phyloP scores from a whole-genome alignment of 202 grass and related monocot species.

The Carex sylvatica region DNA sequence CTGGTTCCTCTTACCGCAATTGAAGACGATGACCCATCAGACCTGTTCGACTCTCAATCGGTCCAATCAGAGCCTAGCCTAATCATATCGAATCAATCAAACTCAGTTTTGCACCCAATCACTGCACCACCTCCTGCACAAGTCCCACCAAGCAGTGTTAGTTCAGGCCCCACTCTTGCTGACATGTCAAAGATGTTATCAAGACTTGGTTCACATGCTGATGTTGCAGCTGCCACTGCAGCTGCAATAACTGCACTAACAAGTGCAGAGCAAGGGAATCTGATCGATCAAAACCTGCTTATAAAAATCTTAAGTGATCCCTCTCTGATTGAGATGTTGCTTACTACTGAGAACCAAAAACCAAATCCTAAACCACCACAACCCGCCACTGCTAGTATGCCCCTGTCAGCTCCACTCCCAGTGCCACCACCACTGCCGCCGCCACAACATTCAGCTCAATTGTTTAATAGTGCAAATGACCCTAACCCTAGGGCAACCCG shows the following conservation, averaged over 20 bases:
- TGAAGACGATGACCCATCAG: constrained; percentile 84
- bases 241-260: constrained; percentile 87
- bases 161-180: constrained; percentile 3
- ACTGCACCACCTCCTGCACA: background rate
- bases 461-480: background rate
- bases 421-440: background rate
- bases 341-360: constrained; percentile 51
- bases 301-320: constrained; percentile 91
- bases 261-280: constrained; percentile 64
- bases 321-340: constrained; percentile 66
- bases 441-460: background rate
- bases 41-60: constrained; percentile 41
- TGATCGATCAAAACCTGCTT: constrained; percentile 78
- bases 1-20: constrained; percentile 69
- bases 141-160: constrained; percentile 12
- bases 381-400: background rate
- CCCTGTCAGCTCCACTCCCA: constrained; percentile 21
- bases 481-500: constrained; percentile 21
- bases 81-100: constrained; percentile 16
- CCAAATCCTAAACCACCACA: constrained; percentile 41
- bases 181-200: constrained; percentile 20
- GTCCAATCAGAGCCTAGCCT: constrained; percentile 1
- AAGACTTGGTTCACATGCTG: constrained; percentile 37
- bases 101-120: background rate
- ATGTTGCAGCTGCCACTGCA: constrained; percentile 67